Conservation (phyloP, 2,329 filamentous ascomycete species). For the Neurospora crassa region DNA sequence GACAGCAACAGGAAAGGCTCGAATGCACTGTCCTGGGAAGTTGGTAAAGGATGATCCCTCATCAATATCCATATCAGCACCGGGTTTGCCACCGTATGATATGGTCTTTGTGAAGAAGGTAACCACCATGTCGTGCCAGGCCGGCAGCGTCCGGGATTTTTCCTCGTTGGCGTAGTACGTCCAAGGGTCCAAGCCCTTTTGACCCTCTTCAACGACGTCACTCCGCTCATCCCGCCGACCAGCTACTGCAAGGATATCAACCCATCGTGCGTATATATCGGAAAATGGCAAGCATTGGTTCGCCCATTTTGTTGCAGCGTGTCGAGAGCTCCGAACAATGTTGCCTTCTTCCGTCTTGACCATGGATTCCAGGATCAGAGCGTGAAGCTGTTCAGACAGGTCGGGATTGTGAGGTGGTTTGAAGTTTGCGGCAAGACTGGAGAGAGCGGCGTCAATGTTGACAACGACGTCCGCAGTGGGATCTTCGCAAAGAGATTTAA, state of each 20-base stretch:
- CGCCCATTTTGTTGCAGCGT: slow-evolving; percentile 78
- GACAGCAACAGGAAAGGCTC: slow-evolving; percentile 59
- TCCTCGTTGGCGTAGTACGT: slow-evolving; percentile 37
- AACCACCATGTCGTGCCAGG: slow-evolving; percentile 41
- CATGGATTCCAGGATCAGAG: slow-evolving; percentile 62
- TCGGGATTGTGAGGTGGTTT: slow-evolving; percentile 19
- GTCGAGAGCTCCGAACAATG: slow-evolving; percentile 65
- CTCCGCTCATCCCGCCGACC: slow-evolving; percentile 58
- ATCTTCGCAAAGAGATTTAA: slow-evolving; percentile 74
- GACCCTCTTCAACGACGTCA: slow-evolving; percentile 83
- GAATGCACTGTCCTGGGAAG: slow-evolving; percentile 35
- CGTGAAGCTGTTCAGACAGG: slow-evolving; percentile 29
- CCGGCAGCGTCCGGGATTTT: slow-evolving; percentile 31
- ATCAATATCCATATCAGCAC: slow-evolving; percentile 30
- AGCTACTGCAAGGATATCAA: slow-evolving; percentile 73
- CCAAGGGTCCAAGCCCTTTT: slow-evolving; percentile 71
- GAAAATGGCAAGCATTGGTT: slow-evolving; percentile 77
- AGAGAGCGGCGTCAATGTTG: slow-evolving; percentile 82
- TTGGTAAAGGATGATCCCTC: slow-evolving; percentile 32
- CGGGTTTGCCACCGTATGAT: not conserved
- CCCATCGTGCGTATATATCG: slow-evolving; percentile 75
- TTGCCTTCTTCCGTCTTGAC: slow-evolving; percentile 35
- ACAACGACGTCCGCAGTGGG: slow-evolving; percentile 66
- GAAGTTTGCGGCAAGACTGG: slow-evolving; percentile 52
- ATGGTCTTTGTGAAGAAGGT: slow-evolving; percentile 37